A percentile compares a stretch with the other conserved stretches of the same genome.
Evolutionary conservation across 176 grass and related monocot species (phyloP).

Genomic region (bread wheat (Triticum aestivum)): DNA sequence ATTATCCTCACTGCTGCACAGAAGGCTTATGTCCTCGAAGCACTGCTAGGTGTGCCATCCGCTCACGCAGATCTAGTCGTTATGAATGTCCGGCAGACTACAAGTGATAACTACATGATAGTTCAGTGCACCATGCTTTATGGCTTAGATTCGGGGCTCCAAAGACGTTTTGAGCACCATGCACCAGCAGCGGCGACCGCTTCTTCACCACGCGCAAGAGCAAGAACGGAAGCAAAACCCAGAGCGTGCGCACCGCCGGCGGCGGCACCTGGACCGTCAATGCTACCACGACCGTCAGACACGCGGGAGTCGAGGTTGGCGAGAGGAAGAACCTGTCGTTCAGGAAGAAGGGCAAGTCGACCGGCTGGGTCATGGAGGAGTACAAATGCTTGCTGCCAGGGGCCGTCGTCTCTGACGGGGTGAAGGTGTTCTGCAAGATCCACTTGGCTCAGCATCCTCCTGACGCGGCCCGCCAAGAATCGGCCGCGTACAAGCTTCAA

Average conservation of each 20-base stretch:
- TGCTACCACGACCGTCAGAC: background rate
- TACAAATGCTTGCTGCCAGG: background rate
- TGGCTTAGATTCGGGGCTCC: too few relatives aligned
- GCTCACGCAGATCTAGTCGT: too few relatives aligned
- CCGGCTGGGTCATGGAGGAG: slow-evolving; percentile 21
- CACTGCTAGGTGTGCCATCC: too few relatives aligned
- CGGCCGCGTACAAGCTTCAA: background rate
- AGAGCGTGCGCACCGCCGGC: background rate
- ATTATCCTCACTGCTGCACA: too few relatives aligned
- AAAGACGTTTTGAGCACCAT: too few relatives aligned
- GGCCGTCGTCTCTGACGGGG: background rate
- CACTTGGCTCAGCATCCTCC: background rate
- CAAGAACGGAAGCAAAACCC: background rate
- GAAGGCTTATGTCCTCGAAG: too few relatives aligned
- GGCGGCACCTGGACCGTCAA: background rate
- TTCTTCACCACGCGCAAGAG: background rate
- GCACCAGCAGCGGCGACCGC: background rate
- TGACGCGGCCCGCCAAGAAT: background rate
- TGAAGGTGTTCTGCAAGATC: slow-evolving; percentile 21
- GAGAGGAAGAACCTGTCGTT: background rate
- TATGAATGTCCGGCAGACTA: too few relatives aligned
- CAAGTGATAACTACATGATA: too few relatives aligned
- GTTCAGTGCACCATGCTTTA: too few relatives aligned
- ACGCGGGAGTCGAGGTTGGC: background rate
- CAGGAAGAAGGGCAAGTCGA: background rate